Evolutionary conservation across 2,329 filamentous ascomycete genomes (phyloP), one percentile per base, ranked within the genome.

Genomic region (Paecilomyces variotii): DNA sequence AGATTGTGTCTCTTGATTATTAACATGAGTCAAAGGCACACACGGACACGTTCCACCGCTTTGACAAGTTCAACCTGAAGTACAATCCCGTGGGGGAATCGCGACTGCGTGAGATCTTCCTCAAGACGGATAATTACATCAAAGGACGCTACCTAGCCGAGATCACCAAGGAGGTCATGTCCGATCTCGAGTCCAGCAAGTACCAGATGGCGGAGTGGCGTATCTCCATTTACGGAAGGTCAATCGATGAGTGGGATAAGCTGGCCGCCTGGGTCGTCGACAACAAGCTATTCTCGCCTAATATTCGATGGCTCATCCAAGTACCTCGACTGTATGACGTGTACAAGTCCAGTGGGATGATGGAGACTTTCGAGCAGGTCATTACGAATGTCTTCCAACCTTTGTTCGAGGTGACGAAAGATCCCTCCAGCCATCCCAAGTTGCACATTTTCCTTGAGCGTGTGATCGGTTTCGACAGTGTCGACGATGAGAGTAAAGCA

Each of bases 171-270:
- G 94, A 99, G 75, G 94, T 99, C 62, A 97, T 99, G 57, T 87
- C 91, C 2, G 94, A 99, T 81, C 79, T 99, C 32, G 94, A 99
- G 74, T 96, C 93, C 54, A 97, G 92, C 83, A 99, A 99, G 74
- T 99, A 99, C 70, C 94, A 99, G 73, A 97, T 99, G 89, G 94
- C 94, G 1, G 94, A 99, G 77, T 99, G 95, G 92, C 91, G 94
- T 51, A 96, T 99, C 65, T 97, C 92, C 26, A 91, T 99, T 63
- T 99, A 99, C 68, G 94, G 94, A 62, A 89, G 91, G 70, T 89
- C 88, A 2, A 82, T 96, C 49, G 87, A 96, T 62, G 94, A 99
- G 74, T 99, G 94, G 94, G 93, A 97, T 70, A 99, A 96, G 71
- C 84, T 99, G 56, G 94, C 94, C 2, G 90, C 89, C 2, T 99